A percentile compares a stretch with the other conserved stretches of the same genome.
These are phyloP conservation scores for Rhynchospora pubera DNA, from an alignment of 176 grass and related monocot species.

Conservation along the genomic window DNA sequence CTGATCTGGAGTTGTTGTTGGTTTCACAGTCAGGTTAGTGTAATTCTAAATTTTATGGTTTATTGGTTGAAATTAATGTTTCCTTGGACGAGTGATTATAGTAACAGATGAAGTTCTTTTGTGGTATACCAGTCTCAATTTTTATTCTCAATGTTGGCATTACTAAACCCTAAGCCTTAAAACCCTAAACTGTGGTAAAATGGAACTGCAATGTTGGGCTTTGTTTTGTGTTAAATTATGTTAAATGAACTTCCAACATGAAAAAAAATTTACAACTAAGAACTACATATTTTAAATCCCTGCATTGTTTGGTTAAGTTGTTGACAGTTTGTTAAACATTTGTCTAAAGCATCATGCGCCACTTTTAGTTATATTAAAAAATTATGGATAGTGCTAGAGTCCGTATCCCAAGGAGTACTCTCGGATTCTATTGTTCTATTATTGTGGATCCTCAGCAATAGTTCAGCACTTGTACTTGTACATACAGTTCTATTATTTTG, in stretches of 20 bases:
- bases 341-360: not conserved
- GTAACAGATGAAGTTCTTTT: not conserved
- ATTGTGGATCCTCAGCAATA: too few relatives aligned
- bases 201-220: not conserved
- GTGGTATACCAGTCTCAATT: not conserved
- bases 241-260: not conserved
- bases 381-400: too few relatives aligned
- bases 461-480: too few relatives aligned
- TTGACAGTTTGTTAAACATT: not conserved
- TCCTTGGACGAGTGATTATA: not conserved
- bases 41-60: not conserved
- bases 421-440: too few relatives aligned
- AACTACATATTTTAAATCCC: not conserved
- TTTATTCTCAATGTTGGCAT: not conserved
- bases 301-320: not conserved
- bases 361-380: too few relatives aligned
- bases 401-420: too few relatives aligned
- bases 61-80: not conserved
- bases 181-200: too few relatives aligned
- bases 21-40: conserved; percentile 9
- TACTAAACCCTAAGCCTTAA: not conserved
- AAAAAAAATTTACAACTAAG: not conserved
- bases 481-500: too few relatives aligned
- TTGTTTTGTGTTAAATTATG: not conserved
- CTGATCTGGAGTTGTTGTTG: conserved; percentile 3